phyloP scores from a whole-genome alignment of 2,329 filamentous ascomycete species.

The Raffaelea arxii region DNA sequence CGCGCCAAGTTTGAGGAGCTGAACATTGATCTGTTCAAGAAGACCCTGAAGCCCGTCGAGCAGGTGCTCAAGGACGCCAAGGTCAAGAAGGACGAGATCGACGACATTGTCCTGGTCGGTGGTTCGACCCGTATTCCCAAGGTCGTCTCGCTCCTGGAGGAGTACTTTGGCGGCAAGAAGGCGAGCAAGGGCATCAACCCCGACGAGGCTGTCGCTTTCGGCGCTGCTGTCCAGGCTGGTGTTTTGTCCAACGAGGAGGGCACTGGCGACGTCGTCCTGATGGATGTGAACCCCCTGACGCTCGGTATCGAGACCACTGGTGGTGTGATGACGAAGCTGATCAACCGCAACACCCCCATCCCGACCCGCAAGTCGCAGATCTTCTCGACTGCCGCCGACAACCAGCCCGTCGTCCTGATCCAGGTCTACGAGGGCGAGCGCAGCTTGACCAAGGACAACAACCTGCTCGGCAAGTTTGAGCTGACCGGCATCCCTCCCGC shows the following conservation, averaged over 20 bases:
- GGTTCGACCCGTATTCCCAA: conserved; percentile 99
- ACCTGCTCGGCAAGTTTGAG: conserved; percentile 96
- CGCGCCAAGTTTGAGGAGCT: conserved; percentile 99
- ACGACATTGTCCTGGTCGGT: conserved; percentile 96
- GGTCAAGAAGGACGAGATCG: conserved; percentile 87
- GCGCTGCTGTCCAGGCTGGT: conserved; percentile 94
- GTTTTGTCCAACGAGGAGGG: conserved; percentile 82
- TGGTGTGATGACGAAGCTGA: conserved; percentile 95
- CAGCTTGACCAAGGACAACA: conserved; percentile 93
- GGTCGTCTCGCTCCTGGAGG: conserved; percentile 88
- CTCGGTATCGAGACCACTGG: conserved; percentile 96
- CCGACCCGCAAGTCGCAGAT: conserved; percentile 96
- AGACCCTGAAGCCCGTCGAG: conserved; percentile 96
- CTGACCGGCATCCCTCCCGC: conserved; percentile 91
- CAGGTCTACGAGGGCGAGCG: conserved; percentile 94
- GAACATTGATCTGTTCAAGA: conserved; percentile 99
- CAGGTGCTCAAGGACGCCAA: conserved; percentile 96
- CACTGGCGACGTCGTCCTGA: conserved; percentile 73
- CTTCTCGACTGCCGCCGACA: conserved; percentile 93
- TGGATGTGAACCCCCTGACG: conserved; percentile 95
- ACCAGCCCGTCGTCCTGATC: conserved; percentile 91
- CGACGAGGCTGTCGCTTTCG: conserved; percentile 96
- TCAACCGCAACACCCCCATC: conserved; percentile 88
- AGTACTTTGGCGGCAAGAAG: conserved; percentile 93
- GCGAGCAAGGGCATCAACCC: conserved; percentile 99